A percentile compares a stretch with the other conserved stretches of the same genome.
phyloP scores from a whole-genome alignment of 1,284 basidiomycete genomes.

The Irpex lacteus region DNA sequence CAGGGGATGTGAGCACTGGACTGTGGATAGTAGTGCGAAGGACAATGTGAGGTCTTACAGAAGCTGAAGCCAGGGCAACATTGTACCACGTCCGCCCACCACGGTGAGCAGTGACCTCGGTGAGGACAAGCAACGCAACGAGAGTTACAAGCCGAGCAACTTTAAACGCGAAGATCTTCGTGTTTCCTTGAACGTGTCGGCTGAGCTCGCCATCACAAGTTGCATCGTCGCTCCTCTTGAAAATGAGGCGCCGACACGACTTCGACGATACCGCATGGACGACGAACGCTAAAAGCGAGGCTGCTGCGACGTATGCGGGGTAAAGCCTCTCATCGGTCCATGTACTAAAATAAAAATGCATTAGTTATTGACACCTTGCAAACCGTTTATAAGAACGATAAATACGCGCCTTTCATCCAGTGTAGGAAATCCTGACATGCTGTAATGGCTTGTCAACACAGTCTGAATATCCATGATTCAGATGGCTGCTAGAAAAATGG shows the following conservation, averaged over 20 bases:
- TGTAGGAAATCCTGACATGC: too few relatives aligned
- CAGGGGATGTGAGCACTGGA: conserved; percentile 21
- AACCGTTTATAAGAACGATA: neutral
- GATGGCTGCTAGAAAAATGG: too few relatives aligned
- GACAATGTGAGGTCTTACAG: conserved; percentile 8
- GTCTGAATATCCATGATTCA: too few relatives aligned
- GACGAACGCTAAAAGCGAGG: conserved; percentile 17
- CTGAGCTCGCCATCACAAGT: too few relatives aligned
- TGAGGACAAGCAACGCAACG: conserved; percentile 24
- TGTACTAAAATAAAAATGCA: neutral
- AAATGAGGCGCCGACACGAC: conserved; percentile 7
- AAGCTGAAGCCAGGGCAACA: conserved; percentile 3
- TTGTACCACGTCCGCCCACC: conserved; percentile 10
- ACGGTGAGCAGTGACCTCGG: conserved; percentile 16
- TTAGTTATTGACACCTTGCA: too few relatives aligned
- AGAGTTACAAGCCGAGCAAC: conserved; percentile 22
- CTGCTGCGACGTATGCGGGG: conserved; percentile 21
- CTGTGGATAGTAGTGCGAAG: conserved; percentile 12
- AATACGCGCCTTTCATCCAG: neutral
- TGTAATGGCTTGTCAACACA: too few relatives aligned
- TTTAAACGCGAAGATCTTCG: conserved; percentile 28
- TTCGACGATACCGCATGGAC: conserved; percentile 14
- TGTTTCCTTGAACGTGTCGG: conserved; percentile 19
- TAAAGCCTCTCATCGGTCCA: conserved; percentile 21
- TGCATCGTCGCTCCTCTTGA: neutral